Conservation (phyloP, 768 basidiomycete genomes). For the Naganishia friedmannii region DNA sequence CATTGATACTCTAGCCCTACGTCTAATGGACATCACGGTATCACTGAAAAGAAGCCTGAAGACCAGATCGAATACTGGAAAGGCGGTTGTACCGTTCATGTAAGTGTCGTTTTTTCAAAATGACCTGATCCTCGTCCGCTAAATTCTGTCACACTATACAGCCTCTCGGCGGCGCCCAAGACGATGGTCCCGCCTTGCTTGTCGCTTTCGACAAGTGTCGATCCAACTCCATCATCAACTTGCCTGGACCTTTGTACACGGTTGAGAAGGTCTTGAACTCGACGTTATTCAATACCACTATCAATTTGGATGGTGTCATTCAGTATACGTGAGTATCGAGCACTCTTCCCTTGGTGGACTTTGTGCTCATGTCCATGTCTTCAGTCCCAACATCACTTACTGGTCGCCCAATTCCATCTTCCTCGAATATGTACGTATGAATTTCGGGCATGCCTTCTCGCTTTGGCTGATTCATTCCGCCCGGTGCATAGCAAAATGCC, state of each 20-base stretch:
- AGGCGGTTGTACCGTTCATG: conserved; percentile 19
- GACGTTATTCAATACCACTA: conserved; percentile 20
- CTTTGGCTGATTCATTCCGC: conserved; percentile 56
- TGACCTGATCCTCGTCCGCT: neutral
- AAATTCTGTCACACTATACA: conserved; percentile 1
- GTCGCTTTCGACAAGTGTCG: conserved; percentile 25
- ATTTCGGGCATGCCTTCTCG: neutral
- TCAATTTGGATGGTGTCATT: conserved; percentile 24
- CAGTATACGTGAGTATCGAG: conserved; percentile 22
- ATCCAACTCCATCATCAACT: conserved; percentile 24
- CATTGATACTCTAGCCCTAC: neutral
- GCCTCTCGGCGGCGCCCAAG: conserved; percentile 27
- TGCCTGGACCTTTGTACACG: conserved; percentile 27
- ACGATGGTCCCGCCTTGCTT: conserved; percentile 26
- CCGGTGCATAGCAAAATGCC: conserved; percentile 51
- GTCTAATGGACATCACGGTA: conserved; percentile 4
- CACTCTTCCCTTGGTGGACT: neutral
- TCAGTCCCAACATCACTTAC: conserved; percentile 54
- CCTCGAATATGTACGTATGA: conserved; percentile 56
- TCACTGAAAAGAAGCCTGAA: conserved; percentile 6
- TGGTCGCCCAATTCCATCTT: conserved; percentile 55
- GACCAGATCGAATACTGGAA: conserved; percentile 16
- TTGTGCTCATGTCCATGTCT: neutral
- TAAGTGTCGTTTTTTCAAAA: neutral
- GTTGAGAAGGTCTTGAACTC: conserved; percentile 27